These are phyloP conservation scores for Westerdykella ornata DNA, from an alignment of 2,329 filamentous ascomycete genomes.

Conservation along the genomic window DNA sequence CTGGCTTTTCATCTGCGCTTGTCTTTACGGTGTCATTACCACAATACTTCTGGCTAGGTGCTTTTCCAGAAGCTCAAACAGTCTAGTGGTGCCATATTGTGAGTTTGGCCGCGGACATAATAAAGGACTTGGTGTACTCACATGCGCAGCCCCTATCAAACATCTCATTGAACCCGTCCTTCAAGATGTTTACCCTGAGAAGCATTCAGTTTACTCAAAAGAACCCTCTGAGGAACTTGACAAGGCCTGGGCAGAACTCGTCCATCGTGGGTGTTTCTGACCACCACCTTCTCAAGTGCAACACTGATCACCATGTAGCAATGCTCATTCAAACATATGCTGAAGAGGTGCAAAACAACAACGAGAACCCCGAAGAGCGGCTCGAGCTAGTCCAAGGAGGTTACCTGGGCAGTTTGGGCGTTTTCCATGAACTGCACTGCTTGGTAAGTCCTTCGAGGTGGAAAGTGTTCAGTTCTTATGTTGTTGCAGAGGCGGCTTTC, in stretches of 20 bases:
- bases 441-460: neutral
- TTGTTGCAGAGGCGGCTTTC: neutral
- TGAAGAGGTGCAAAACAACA: neutral
- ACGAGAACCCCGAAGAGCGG: conserved; percentile 1
- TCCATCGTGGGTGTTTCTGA: neutral
- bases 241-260: neutral
- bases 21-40: neutral
- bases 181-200: neutral
- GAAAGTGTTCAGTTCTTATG: too few species aligned
- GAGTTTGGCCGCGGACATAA: neutral
- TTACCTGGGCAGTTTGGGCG: conserved; percentile 1
- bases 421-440: conserved; percentile 5
- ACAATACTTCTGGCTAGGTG: neutral
- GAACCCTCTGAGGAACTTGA: conserved; percentile 1
- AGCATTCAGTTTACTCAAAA: neutral
- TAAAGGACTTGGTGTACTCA: neutral
- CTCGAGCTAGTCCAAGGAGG: conserved; percentile 1
- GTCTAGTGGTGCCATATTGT: neutral
- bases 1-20: neutral
- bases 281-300: neutral
- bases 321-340: conserved; percentile 1
- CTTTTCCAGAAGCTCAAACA: neutral
- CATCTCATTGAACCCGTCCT: neutral
- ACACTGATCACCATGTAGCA: neutral
- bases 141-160: neutral